Evolutionary conservation across 2,329 filamentous ascomycete genomes (phyloP), one percentile per base, ranked within the genome.

Genomic region (Sordariomycetes sp.): DNA sequence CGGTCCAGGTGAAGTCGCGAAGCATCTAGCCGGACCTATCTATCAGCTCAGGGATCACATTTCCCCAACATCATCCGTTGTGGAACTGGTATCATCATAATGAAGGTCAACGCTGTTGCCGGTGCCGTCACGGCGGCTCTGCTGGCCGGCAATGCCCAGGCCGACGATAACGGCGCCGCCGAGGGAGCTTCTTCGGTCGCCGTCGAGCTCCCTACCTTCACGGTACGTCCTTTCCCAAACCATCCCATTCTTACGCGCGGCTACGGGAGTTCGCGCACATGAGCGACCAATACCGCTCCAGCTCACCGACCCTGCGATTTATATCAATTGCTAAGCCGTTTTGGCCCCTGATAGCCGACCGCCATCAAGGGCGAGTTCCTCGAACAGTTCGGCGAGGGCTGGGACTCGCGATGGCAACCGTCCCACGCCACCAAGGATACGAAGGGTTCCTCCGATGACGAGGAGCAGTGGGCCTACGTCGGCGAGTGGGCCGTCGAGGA

Each of bases 401-500:
- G 92, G 92, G 87, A 96, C 64, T 76, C 81, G 63, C 82, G 91
- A 76, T 99, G 94, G 94, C 90, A 92, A 76, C 83, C 87, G 59
- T 97, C 92, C 54, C 87, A 94, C 70, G 94, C 94, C 64, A 97
- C 97, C 84, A 99, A 99, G 84, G 87, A 92, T 63, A 79, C 73
- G 62, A 74, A 76, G 67, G 88, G 88, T 67, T 83, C 86, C 63
- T 13, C 24, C 13, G 24, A 56, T 32, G 55, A 56, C 20, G 67
- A 69, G 36, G 90, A 95, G 69, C 92, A 97, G 70, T 97, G 94
- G 94, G 90, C 91, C 58, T 99, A 96, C 72, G 84, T 97, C 62
- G 94, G 94, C 73, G 89, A 90, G 73, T 99, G 94, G 94, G 76
- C 90, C 55, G 94, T 96, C 61, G 94, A 99, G 78, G 94, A 97